A percentile compares a stretch with the other conserved stretches of the same genome.
These are phyloP conservation scores for Epichloe hybrida DNA, from an alignment of 2,329 filamentous ascomycete species.

Conservation along the genomic window DNA sequence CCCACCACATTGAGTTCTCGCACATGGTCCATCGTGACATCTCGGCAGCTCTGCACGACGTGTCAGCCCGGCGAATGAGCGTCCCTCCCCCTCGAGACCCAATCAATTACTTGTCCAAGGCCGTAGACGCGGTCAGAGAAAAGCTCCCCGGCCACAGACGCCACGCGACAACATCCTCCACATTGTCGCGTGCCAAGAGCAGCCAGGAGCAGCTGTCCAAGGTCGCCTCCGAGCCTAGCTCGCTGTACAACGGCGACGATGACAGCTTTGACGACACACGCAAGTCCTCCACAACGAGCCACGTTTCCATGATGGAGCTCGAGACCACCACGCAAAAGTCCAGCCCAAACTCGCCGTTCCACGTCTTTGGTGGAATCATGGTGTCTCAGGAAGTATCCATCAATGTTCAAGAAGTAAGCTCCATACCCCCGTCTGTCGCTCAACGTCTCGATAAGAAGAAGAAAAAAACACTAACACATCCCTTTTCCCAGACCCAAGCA, in stretches of 20 bases:
- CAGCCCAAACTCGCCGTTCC: slow-evolving; percentile 11
- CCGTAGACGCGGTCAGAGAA: neutral
- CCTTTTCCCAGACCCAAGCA: neutral
- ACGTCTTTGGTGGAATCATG: slow-evolving; percentile 41
- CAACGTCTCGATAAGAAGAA: too few relatives aligned
- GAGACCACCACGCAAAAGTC: neutral
- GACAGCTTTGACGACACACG: slow-evolving; percentile 7
- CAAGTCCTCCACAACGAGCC: slow-evolving; percentile 1
- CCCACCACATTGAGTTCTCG: slow-evolving; percentile 44
- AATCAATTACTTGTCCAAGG: neutral
- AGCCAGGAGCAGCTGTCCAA: slow-evolving; percentile 8
- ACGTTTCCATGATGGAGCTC: slow-evolving; percentile 10
- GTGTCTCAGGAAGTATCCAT: slow-evolving; percentile 48
- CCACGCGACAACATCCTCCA: neutral
- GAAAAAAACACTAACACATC: neutral
- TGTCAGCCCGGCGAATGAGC: slow-evolving; percentile 7
- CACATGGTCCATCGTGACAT: slow-evolving; percentile 47
- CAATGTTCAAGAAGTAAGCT: slow-evolving; percentile 21
- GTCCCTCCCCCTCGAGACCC: neutral
- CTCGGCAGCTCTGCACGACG: slow-evolving; percentile 22
- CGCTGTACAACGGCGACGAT: slow-evolving; percentile 3
- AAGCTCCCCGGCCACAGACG: neutral
- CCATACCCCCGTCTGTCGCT: neutral
- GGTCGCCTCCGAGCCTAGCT: slow-evolving; percentile 1
- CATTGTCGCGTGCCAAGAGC: neutral